Evolutionary conservation across 805 yeast genomes (phyloP).

Genomic region (Wickerhamomyces tratensis): DNA sequence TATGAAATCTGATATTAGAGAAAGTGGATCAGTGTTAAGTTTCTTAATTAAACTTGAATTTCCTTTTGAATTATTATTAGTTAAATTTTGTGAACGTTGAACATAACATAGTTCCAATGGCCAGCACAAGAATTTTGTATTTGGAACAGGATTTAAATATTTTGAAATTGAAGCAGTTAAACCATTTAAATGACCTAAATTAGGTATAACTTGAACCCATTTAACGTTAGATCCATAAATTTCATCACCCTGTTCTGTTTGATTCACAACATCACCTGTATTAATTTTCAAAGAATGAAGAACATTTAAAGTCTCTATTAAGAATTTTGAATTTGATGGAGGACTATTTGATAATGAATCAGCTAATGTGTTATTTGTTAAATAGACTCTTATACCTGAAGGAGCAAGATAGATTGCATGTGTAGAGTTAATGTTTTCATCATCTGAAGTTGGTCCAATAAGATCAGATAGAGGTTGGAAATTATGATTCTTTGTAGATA

Average conservation of each 20-base stretch:
- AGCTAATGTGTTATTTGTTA: slow-evolving; percentile 24
- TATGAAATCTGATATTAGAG: slow-evolving; percentile 28
- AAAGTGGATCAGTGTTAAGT: slow-evolving; percentile 18
- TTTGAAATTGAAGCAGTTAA: slow-evolving; percentile 53
- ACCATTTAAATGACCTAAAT: slow-evolving; percentile 57
- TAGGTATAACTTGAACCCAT: slow-evolving; percentile 67
- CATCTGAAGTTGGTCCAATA: neutral
- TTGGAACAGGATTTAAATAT: slow-evolving; percentile 40
- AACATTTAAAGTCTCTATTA: slow-evolving; percentile 26
- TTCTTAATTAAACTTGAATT: neutral
- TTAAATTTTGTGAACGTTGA: slow-evolving; percentile 31
- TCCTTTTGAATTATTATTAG: neutral
- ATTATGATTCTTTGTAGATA: slow-evolving; percentile 21
- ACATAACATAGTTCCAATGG: slow-evolving; percentile 58
- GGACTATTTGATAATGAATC: slow-evolving; percentile 27
- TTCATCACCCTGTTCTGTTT: too few relatives aligned
- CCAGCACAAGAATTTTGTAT: slow-evolving; percentile 57
- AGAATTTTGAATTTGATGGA: slow-evolving; percentile 30
- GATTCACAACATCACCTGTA: too few relatives aligned
- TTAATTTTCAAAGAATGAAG: slow-evolving; percentile 17
- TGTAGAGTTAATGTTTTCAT: slow-evolving; percentile 12
- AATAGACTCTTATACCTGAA: slow-evolving; percentile 41
- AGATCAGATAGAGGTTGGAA: slow-evolving; percentile 23
- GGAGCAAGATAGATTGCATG: slow-evolving; percentile 43
- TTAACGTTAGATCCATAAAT: slow-evolving; percentile 5